Percentiles rank a stretch among this genome's conserved stretches.
phyloP scores from a whole-genome alignment of 73 alveolate genomes.

The Stentor roeselii region DNA sequence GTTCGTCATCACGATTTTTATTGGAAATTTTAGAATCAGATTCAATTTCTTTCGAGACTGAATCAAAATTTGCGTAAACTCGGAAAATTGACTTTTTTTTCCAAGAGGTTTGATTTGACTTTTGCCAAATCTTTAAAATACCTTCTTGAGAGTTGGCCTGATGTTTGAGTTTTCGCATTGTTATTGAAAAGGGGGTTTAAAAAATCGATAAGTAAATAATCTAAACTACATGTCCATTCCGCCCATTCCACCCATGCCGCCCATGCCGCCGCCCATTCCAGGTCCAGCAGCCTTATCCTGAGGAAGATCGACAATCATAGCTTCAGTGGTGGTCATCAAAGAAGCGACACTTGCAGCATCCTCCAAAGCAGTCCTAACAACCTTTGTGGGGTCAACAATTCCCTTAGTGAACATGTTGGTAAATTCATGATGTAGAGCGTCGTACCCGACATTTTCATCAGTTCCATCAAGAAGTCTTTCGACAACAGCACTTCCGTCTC shows the following conservation, averaged over 20 bases:
- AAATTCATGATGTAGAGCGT: neutral
- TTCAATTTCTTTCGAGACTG: too few species aligned
- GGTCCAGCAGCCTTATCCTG: constrained; percentile 38
- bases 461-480: neutral
- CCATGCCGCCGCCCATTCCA: constrained; percentile 35
- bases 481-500: constrained; percentile 77
- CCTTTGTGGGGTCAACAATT: constrained; percentile 96
- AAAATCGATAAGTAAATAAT: too few species aligned
- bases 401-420: constrained; percentile 51
- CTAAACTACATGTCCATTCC: constrained; percentile 55
- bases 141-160: too few species aligned
- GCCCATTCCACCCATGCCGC: constrained; percentile 90
- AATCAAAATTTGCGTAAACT: too few species aligned
- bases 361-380: constrained; percentile 91
- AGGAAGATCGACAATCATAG: constrained; percentile 48
- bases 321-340: constrained; percentile 93
- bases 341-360: constrained; percentile 95
- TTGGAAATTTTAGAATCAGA: too few species aligned
- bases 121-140: too few species aligned
- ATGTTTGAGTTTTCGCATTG: too few species aligned
- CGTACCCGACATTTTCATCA: neutral
- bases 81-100: too few species aligned
- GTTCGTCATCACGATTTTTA: too few species aligned
- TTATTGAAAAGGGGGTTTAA: too few species aligned
- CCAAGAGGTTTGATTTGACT: too few species aligned